Base-by-base conservation (phyloP, 2,329 filamentous ascomycete genomes). In the Nigrospora sphaerica region DNA sequence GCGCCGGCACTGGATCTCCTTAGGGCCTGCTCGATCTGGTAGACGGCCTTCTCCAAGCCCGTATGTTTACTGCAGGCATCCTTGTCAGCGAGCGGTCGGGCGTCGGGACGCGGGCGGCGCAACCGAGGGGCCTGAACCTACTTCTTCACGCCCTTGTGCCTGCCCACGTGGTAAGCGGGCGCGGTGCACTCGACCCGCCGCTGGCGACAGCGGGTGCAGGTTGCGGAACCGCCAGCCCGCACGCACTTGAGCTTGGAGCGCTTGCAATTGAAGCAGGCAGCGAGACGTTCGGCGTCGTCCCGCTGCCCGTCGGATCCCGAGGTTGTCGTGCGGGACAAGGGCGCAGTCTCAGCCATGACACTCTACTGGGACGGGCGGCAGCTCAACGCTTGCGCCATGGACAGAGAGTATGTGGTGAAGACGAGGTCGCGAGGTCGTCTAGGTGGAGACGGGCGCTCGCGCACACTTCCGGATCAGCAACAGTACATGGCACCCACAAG, bases 101-200 rank as follows among this genome's bases (percentile, higher is more conserved):
- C 34, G 33, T 4, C 39, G 31, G 41, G 19, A 19, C n/a, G 18
- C 4, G 19, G 17, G 35, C 12, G 37, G n/a, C 19, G 12, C 13
- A 13, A 39, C 19, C 36, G 17, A 32, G 39, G 10, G 19, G 18
- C 6, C 0, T 3, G 16, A 13, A 54, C 71, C 64, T 65, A 85
- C 85, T 88, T 88, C 62, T 88, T 88, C 49, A 88, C 84, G 18
- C 85, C 85, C 59, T 88, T 88, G 58, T 86, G 83, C 42, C 85
- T 72, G 9, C 85, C 85, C 4, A 86, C 76, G 51, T 87, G 83
- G 58, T 87, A 86, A n/a, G 77, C 77, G n/a, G 77, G 84, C 3
- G 86, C 79, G 6, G 86, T 68, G 59, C 85, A 88, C 49, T 86
- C 80, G 13, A 64, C 59, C 10, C 54, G 53, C 45, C 61, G 59